phyloP scores from a whole-genome alignment of 331 rosid species.

The Acacia concinna region DNA sequence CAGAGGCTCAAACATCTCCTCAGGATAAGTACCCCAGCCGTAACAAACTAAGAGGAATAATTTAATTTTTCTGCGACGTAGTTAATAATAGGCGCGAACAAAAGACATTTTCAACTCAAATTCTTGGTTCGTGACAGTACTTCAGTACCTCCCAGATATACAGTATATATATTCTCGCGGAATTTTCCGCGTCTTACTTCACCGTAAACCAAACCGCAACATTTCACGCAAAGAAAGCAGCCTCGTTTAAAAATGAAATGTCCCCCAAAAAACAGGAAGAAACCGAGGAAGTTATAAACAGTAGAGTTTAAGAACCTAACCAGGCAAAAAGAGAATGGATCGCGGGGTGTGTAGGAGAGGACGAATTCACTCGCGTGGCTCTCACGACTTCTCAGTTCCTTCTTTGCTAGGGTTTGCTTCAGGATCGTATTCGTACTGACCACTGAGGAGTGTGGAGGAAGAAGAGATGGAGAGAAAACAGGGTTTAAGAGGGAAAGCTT shows the following conservation, averaged over 20 bases:
- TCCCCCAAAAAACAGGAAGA: background rate
- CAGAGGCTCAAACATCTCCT: background rate
- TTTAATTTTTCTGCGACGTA: background rate
- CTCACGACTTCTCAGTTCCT: slow-evolving; percentile 27
- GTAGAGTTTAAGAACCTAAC: slow-evolving; percentile 24
- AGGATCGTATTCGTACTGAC: too few relatives aligned
- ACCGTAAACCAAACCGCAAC: background rate
- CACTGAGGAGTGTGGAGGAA: slow-evolving; percentile 35
- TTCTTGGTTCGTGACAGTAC: background rate
- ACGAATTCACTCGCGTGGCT: background rate
- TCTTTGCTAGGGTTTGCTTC: slow-evolving; percentile 45
- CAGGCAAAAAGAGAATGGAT: slow-evolving; percentile 15
- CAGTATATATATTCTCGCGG: background rate
- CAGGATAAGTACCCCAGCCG: background rate
- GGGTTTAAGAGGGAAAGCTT: background rate
- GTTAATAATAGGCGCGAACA: background rate
- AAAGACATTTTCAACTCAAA: background rate
- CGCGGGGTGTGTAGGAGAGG: background rate
- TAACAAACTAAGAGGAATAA: background rate
- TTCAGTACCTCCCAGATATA: background rate
- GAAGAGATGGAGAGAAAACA: background rate
- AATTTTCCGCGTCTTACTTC: background rate
- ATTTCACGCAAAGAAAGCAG: background rate
- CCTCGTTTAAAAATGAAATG: background rate
- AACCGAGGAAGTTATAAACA: background rate